Evolutionary conservation across 202 grass and related monocot species (phyloP), one percentile per base, ranked within the genome.

Genomic region (Setaria italica): DNA sequence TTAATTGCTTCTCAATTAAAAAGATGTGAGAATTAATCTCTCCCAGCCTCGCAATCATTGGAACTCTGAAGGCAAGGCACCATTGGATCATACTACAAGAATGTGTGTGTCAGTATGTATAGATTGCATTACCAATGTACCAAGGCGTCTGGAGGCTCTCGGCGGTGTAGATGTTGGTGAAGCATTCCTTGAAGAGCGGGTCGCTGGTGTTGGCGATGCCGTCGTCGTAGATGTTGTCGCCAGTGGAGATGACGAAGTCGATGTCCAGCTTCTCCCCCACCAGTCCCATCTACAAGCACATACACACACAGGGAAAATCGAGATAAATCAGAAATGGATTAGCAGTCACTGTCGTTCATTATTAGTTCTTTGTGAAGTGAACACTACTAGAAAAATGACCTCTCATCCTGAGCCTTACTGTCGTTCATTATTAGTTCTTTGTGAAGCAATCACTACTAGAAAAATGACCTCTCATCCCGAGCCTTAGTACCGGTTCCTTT

Each of bases 191-290:
- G 78, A 97, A 97, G 73, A 73, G 80, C 0, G 82, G 83, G 63
- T 97, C 94, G 32, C 94, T 91, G 48, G 92, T 62, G n/a, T 90
- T 87, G 34, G 92, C 67, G 43, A 97, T 87, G 63, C 94, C 94
- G 6, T 94, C 72, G 32, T 94, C 76, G 53, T 97, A 97, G 80
- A 97, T 92, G 79, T 94, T 94, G 70, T 97, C 94, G 5, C 94
- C 94, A 3, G 92, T 88, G 39, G 94, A 97, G 74, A 97, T 75
- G 7, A 97, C 47, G 73, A 94, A 97, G 74, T 97, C 94, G 20
- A 90, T 80, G 63, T 46, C 47, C 48, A 94, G 48, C 49, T 90
- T 70, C 84, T 89, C 83, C 39, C 92, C 94, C 30, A 90, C 46
- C 77, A 82, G 65, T 12, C 92, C 94, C 94, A 97, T 97, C 92